Evolutionary conservation across 2,329 filamentous ascomycete species (phyloP), one percentile per base, ranked within the genome.

Genomic region (Epichloe festucae): DNA sequence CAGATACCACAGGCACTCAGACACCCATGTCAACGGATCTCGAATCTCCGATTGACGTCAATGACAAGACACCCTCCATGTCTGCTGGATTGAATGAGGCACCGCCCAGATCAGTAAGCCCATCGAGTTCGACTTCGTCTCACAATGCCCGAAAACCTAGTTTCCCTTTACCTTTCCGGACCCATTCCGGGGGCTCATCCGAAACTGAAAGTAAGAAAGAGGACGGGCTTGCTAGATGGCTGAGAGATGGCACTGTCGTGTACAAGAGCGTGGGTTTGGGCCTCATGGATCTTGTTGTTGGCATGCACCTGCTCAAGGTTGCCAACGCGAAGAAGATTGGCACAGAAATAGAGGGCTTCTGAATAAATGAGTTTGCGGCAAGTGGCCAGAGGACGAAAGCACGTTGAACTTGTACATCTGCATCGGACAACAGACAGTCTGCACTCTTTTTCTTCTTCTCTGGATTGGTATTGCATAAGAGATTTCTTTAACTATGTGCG

Each of bases 221-320:
- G 48, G 70, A 78, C 49, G 68, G 73, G 11, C 65, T 82, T 50
- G 68, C 70, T 31, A 66, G 70, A 19, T 84, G 81, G 81, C 62
- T 84, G 51, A 69, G 74, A 52, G 71, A 72, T 3, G 82, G 82
- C 0, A 85, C 82, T 53, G 81, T 85, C 19, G 74, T 85, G 7
- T 85, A 84, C 62, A 85, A 85, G 70, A 80, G 78, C 54, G 82
- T 85, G 0, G 82, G 82, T 0, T 63, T 85, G 46, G 82, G 81
- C 0, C 62, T 84, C 48, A 84, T 85, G 81, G 82, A 85, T 58
- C 63, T 85, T 21, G 74, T 78, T 1, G 76, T 84, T 2, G 82
- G 81, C 14, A 71, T 73, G 58, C 75, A 81, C 51, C 55, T 85
- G 46, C 63, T 85, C 17, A 66, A 72, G 53, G 62, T 82, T 55